A percentile compares a stretch with the other conserved stretches of the same genome.
phyloP scores from a whole-genome alignment of 2,329 filamentous ascomycete species.

The Colletotrichum tamarilloi region DNA sequence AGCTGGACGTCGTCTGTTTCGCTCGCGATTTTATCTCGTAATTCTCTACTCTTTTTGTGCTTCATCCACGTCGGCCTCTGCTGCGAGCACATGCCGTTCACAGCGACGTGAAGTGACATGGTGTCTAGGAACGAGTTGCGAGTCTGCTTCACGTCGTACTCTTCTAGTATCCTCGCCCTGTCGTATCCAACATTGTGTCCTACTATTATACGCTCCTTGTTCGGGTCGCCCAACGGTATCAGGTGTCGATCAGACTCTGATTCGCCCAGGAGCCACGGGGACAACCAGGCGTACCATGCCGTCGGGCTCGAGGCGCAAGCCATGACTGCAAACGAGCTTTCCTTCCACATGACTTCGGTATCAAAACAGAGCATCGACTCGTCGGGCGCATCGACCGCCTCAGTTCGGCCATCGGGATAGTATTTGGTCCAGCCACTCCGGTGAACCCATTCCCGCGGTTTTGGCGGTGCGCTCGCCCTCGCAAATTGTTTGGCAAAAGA shows the following conservation, averaged over 20 bases:
- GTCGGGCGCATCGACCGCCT: slow-evolving; percentile 79
- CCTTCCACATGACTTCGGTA: slow-evolving; percentile 96
- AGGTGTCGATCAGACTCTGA: slow-evolving; percentile 81
- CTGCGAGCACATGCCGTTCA: slow-evolving; percentile 98
- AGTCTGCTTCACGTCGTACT: slow-evolving; percentile 86
- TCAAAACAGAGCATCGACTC: slow-evolving; percentile 91
- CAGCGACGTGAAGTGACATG: slow-evolving; percentile 97
- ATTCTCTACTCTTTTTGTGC: slow-evolving; percentile 88
- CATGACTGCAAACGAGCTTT: slow-evolving; percentile 94
- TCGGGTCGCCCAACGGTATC: slow-evolving; percentile 85
- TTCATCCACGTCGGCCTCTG: slow-evolving; percentile 98
- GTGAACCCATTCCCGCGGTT: slow-evolving; percentile 77
- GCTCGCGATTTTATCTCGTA: slow-evolving; percentile 81
- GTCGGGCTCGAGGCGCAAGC: slow-evolving; percentile 91
- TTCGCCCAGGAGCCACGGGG: slow-evolving; percentile 92
- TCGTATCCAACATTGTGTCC: slow-evolving; percentile 98
- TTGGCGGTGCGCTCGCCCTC: slow-evolving; percentile 66
- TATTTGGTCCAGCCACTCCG: slow-evolving; percentile 97
- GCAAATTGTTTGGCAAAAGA: slow-evolving; percentile 80
- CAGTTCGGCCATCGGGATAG: slow-evolving; percentile 75
- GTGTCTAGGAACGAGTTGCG: slow-evolving; percentile 92
- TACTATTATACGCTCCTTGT: slow-evolving; percentile 79
- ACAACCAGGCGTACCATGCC: slow-evolving; percentile 97
- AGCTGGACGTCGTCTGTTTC: slow-evolving; percentile 79
- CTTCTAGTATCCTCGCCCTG: slow-evolving; percentile 86